Percentiles rank a stretch among this genome's conserved stretches.
Evolutionary conservation across 108 stramenopile species (phyloP).

Genomic region (Cyclotella choctawhatcheeana): DNA sequence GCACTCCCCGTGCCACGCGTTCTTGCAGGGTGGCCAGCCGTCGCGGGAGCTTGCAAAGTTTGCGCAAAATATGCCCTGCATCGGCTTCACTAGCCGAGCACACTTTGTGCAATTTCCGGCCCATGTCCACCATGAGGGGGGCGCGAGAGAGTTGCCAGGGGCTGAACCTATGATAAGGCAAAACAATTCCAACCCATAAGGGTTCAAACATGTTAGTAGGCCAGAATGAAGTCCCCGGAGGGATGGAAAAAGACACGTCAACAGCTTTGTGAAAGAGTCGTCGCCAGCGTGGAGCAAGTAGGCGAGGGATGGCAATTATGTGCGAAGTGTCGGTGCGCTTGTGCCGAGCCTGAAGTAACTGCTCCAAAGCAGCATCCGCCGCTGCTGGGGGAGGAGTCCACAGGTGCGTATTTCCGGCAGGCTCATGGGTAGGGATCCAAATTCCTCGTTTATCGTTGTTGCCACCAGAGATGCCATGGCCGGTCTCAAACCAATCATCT

Average conservation of each 20-base stretch:
- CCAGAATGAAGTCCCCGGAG: constrained; percentile 19
- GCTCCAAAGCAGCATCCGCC: constrained; percentile 37
- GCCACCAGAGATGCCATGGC: constrained; percentile 34
- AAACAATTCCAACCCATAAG: constrained; percentile 21
- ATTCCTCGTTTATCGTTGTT: constrained; percentile 12
- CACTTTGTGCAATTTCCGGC: constrained; percentile 27
- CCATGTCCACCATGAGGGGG: constrained; percentile 35
- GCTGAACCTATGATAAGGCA: constrained; percentile 26
- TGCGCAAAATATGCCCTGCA: constrained; percentile 47
- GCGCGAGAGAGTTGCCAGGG: constrained; percentile 35
- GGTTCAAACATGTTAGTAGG: constrained; percentile 45
- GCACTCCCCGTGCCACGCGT: constrained; percentile 29
- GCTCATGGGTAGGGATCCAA: constrained; percentile 20
- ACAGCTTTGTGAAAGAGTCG: constrained; percentile 17
- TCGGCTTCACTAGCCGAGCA: neutral
- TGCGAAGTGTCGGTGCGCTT: constrained; percentile 38
- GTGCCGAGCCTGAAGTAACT: constrained; percentile 35
- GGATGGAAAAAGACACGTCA: constrained; percentile 24
- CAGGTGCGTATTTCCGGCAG: neutral
- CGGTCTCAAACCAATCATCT: constrained; percentile 32
- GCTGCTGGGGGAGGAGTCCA: constrained; percentile 40
- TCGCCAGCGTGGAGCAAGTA: constrained; percentile 28
- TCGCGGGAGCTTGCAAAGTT: constrained; percentile 31
- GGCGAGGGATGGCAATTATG: constrained; percentile 19
- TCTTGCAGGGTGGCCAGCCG: constrained; percentile 18